Base-by-base conservation (phyloP, 768 basidiomycete genomes). In the Lactarius vividus region DNA sequence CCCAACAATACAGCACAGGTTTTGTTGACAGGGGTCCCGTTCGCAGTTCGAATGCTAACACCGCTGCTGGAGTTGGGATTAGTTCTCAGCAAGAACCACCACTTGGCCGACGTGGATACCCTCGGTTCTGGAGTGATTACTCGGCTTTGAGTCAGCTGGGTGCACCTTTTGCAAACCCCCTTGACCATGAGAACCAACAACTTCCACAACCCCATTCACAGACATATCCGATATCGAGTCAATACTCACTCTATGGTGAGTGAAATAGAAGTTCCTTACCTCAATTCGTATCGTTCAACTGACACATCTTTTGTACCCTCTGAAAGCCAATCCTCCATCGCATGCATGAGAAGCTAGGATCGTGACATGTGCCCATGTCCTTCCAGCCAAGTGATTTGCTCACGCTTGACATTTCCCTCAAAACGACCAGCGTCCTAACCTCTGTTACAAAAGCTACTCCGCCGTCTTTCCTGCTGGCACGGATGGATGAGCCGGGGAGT, bases 1-100 rank as follows among this genome's bases (percentile, higher is more conserved):
- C 89, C 0, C 88, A 89, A 68, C 78, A 87, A 70, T 91, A 89
- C 73, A 90, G 88, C 75, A 89, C 89, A 4, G 89, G 88, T 0
- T 76, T 90, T 56, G 80, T 83, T 3, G 86, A 86, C 66, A 83
- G 84, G 46, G 78, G 81, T 42, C 60, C 40, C 40, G 65, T 67
- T 29, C 66, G 57, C 63, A 53, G 58, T 69, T 42, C 61, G 16
- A 29, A 53, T 61, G 37, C 39, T 31, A 55, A 42, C 33, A 46
- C 59, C 53, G 16, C 42, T 26, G 52, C 44, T 23, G 61, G n/a
- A 28, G 58, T 59, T 26, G 57, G 40, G 40, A 23, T 35, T 39
- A 49, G 58, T 29, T 26, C 68, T 53, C 59, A 61, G 23, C 67
- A 59, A 46, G 61, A 59, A 16, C 37, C 42, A 52, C 42, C 56